Evolutionary conservation across 768 basidiomycete species (phyloP).

Genomic region (Lactarius deliciosus): DNA sequence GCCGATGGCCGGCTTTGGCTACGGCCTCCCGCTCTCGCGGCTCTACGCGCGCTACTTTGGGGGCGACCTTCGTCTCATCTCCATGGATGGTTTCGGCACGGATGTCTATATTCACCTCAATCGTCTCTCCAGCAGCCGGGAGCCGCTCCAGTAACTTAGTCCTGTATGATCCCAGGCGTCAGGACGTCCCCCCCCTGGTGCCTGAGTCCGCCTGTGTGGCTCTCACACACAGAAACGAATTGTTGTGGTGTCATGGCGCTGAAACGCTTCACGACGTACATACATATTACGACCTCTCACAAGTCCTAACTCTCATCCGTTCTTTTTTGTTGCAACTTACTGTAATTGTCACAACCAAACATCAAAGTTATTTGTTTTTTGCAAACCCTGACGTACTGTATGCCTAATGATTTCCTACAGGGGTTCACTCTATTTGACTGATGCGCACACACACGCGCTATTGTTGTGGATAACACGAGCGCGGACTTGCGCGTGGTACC

Average conservation of each 20-base stretch:
- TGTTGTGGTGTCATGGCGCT: not conserved
- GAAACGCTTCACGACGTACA: not conserved
- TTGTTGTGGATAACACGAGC: not conserved
- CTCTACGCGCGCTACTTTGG: conserved; percentile 97
- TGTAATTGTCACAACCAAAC: not conserved
- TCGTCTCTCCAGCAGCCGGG: conserved; percentile 75
- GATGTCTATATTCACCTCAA: conserved; percentile 94
- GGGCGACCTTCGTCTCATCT: conserved; percentile 87
- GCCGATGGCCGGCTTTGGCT: conserved; percentile 97
- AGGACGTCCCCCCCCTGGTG: not conserved
- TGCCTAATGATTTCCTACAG: not conserved
- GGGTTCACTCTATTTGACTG: not conserved
- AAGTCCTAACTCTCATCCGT: not conserved
- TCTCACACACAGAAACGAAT: not conserved
- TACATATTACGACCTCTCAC: not conserved
- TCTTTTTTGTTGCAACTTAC: not conserved
- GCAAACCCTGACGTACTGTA: not conserved
- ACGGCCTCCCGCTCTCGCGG: conserved; percentile 88
- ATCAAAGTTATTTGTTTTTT: not conserved
- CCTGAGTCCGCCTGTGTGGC: not conserved
- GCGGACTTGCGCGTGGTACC: conserved; percentile 1
- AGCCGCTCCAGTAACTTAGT: conserved; percentile 58
- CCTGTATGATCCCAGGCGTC: not conserved
- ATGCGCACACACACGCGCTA: not conserved
- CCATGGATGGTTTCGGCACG: conserved; percentile 98